Conservation (phyloP, 345 rosid species). For the Mallotus nudiflorus region DNA sequence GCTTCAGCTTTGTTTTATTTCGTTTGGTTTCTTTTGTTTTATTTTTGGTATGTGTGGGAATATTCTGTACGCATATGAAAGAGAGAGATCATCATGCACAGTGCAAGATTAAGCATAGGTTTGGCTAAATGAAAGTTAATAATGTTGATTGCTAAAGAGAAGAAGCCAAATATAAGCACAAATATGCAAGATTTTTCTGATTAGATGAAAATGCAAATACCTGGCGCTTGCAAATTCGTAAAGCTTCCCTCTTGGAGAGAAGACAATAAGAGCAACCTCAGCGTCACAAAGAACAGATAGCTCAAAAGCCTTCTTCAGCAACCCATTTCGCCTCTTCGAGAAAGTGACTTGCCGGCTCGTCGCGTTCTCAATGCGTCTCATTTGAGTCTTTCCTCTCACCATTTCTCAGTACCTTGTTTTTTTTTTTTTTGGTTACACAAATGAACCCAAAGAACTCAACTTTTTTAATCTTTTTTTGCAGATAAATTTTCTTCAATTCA, state of each 20-base stretch:
- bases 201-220: neutral
- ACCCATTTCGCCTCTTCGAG: constrained; percentile 38
- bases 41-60: too few species aligned
- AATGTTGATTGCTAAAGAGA: too few species aligned
- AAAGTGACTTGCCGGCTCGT: constrained; percentile 54
- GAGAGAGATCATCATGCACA: too few species aligned
- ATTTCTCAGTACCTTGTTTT: constrained; percentile 16
- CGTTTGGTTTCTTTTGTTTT: too few species aligned
- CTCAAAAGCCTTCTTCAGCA: constrained; percentile 38
- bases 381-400: constrained; percentile 55
- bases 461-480: too few species aligned
- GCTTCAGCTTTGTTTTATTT: too few species aligned
- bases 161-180: neutral
- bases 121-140: too few species aligned
- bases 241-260: constrained; percentile 47
- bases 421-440: too few species aligned
- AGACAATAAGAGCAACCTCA: constrained; percentile 41
- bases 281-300: constrained; percentile 39
- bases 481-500: neutral
- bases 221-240: constrained; percentile 45
- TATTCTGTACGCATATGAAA: too few species aligned
- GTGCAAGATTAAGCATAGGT: too few species aligned
- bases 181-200: too few species aligned
- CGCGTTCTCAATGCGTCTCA: constrained; percentile 50
- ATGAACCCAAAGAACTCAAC: neutral